phyloP scores from a whole-genome alignment of 139 green algal genomes.

The Eudorina sp. region DNA sequence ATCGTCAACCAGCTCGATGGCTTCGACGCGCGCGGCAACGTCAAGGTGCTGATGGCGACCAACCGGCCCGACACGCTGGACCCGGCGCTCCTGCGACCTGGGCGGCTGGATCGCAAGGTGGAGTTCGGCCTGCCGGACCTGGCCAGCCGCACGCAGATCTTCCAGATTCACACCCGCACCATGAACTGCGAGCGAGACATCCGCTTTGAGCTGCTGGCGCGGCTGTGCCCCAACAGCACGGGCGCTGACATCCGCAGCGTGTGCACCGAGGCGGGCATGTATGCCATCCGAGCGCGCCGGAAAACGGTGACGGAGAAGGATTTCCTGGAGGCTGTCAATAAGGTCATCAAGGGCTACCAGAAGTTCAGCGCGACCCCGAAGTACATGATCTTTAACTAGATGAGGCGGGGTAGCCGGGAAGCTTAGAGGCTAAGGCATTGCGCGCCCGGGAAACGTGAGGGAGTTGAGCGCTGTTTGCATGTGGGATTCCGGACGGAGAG shows the following conservation, averaged over 20 bases:
- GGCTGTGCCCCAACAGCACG: conserved; percentile 96
- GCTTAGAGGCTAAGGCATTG: no score
- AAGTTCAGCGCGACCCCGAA: conserved; percentile 96
- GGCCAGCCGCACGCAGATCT: conserved; percentile 96
- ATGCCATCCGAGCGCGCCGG: conserved; percentile 89
- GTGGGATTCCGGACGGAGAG: no score
- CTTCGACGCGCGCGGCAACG: conserved; percentile 98
- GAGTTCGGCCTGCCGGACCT: conserved; percentile 98
- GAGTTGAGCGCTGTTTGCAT: no score
- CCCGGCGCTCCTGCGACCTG: conserved; percentile 95
- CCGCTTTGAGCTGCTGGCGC: conserved; percentile 94
- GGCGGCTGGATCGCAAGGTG: conserved; percentile 97
- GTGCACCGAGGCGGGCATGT: conserved; percentile 98
- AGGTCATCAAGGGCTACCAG: conserved; percentile 96
- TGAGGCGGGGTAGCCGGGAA: no score
- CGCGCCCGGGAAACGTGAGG: no score
- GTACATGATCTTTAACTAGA: conserved; percentile 74
- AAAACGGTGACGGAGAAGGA: conserved; percentile 99
- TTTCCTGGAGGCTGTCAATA: conserved; percentile 98
- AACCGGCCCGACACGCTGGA: conserved; percentile 98
- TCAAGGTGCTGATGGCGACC: conserved; percentile 99
- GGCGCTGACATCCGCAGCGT: conserved; percentile 96
- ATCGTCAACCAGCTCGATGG: conserved; percentile 99
- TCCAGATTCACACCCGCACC: conserved; percentile 97
- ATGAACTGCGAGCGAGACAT: conserved; percentile 99